phyloP scores from a whole-genome alignment of 2,329 filamentous ascomycete genomes.

The Whalleya microplaca region DNA sequence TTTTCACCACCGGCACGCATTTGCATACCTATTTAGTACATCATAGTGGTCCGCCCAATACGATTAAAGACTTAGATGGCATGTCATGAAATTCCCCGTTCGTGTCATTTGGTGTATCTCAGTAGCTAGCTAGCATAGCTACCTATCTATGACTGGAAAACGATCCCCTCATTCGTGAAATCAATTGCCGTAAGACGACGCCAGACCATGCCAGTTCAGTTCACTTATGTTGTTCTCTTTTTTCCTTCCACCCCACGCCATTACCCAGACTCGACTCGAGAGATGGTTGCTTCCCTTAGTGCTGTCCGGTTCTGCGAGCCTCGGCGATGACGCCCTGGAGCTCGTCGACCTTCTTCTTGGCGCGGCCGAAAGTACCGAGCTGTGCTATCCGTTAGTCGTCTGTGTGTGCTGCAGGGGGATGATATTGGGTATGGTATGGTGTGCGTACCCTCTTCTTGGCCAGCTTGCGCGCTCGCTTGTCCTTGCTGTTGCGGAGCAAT shows the following conservation, averaged over 20 bases:
- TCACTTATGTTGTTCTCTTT: conserved; percentile 25
- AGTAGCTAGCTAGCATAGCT: conserved; percentile 25
- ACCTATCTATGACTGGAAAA: conserved; percentile 18
- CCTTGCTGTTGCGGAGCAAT: conserved; percentile 97
- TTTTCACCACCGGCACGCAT: neutral
- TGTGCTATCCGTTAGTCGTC: conserved; percentile 42
- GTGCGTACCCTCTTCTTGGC: conserved; percentile 94
- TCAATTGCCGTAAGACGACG: conserved; percentile 33
- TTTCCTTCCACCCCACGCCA: conserved; percentile 21
- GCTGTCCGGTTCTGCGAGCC: conserved; percentile 68
- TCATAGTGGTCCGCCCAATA: neutral
- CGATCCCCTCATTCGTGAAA: conserved; percentile 21
- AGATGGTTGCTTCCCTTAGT: conserved; percentile 50
- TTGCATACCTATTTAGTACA: neutral
- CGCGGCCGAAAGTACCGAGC: conserved; percentile 98
- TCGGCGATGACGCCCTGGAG: conserved; percentile 98
- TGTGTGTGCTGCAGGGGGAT: neutral
- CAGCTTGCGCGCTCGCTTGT: conserved; percentile 98
- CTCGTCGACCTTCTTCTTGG: conserved; percentile 99
- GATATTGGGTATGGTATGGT: neutral
- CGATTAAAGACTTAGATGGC: conserved; percentile 10
- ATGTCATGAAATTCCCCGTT: conserved; percentile 21
- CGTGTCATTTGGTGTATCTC: conserved; percentile 29
- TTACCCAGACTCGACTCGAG: conserved; percentile 3
- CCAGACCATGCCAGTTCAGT: conserved; percentile 30